phyloP scores from a whole-genome alignment of 352 stramenopile species.

The Pythium folliculosum region DNA sequence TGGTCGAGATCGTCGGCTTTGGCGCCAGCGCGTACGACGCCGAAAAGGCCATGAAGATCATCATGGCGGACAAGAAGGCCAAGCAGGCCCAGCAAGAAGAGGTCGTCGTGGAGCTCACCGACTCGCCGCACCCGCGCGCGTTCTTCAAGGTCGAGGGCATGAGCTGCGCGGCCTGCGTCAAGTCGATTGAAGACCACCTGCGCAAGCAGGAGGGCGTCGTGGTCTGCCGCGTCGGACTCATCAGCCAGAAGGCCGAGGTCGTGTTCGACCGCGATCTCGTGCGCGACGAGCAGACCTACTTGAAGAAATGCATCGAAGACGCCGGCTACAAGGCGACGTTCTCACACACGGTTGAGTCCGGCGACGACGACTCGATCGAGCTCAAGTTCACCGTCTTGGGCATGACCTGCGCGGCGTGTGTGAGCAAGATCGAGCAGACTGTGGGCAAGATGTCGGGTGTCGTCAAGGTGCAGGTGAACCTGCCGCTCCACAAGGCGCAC shows the following conservation, averaged over 20 bases:
- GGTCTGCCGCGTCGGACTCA: constrained; percentile 79
- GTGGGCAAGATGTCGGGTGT: constrained; percentile 73
- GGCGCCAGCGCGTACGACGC: constrained; percentile 58
- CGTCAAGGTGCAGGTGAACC: constrained; percentile 65
- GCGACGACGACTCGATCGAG: constrained; percentile 77
- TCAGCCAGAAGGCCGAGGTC: constrained; percentile 86
- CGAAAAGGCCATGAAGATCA: constrained; percentile 53
- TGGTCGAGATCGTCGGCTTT: constrained; percentile 80
- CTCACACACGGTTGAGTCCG: constrained; percentile 73
- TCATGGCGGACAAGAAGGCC: constrained; percentile 42
- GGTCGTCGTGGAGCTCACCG: constrained; percentile 38
- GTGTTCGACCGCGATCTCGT: constrained; percentile 79
- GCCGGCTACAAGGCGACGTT: constrained; percentile 81
- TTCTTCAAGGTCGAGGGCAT: constrained; percentile 87
- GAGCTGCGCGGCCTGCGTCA: constrained; percentile 87
- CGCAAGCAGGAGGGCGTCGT: constrained; percentile 62
- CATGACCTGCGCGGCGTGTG: constrained; percentile 64
- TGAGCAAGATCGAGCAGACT: constrained; percentile 65
- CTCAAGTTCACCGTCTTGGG: constrained; percentile 77
- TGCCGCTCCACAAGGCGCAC: constrained; percentile 64
- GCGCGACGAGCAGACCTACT: constrained; percentile 42
- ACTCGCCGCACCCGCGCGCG: constrained; percentile 58
- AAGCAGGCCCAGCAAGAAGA: constrained; percentile 35
- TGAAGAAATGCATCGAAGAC: constrained; percentile 68
- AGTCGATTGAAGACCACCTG: constrained; percentile 84